A percentile compares a stretch with the other conserved stretches of the same genome.
Conservation (phyloP, 2,329 filamentous ascomycete species). For the Monosporascus cannonballus region DNA sequence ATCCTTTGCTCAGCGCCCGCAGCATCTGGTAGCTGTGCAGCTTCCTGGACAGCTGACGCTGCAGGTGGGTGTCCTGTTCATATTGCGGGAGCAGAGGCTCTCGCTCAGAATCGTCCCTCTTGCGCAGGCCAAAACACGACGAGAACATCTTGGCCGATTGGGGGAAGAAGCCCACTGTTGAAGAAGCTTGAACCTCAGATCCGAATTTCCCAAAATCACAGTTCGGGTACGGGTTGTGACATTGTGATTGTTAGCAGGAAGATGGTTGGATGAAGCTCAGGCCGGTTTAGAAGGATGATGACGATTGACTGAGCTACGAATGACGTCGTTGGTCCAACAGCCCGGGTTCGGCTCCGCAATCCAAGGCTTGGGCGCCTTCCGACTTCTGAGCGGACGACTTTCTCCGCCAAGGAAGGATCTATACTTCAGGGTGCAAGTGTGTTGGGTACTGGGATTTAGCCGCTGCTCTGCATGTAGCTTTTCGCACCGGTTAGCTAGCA, state of each 20-base stretch:
- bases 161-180: background rate
- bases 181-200: background rate
- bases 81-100: constrained; percentile 79
- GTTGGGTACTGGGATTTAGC: too few species aligned
- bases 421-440: too few species aligned
- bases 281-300: background rate
- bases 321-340: background rate
- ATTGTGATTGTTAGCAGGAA: background rate
- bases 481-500: too few species aligned
- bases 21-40: constrained; percentile 91
- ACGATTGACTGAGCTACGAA: background rate
- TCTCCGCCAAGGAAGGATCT: too few species aligned
- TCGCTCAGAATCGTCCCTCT: constrained; percentile 51
- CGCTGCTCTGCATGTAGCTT: too few species aligned
- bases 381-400: background rate
- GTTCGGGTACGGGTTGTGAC: too few species aligned
- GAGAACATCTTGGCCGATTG: constrained; percentile 35
- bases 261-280: too few species aligned
- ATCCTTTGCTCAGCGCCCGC: constrained; percentile 73
- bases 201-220: background rate
- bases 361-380: background rate
- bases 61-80: constrained; percentile 71
- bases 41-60: constrained; percentile 78
- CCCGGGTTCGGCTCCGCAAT: background rate
- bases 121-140: constrained; percentile 59